phyloP scores from a whole-genome alignment of 495 filamentous ascomycete genomes.

The Tuber calosporum region DNA sequence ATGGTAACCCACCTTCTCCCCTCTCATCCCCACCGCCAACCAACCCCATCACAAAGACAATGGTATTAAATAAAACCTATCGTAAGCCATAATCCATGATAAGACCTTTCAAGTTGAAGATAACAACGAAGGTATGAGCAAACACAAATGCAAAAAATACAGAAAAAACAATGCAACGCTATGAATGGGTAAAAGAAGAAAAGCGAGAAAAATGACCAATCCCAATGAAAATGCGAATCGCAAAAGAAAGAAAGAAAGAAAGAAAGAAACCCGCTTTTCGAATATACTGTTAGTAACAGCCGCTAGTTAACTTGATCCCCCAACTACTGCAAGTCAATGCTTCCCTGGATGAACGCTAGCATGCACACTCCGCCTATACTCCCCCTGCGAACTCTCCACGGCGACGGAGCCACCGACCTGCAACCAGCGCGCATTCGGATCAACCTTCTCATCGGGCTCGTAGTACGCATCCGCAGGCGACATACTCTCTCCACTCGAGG shows the following conservation, averaged over 20 bases:
- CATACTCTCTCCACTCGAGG: slow-evolving; percentile 4
- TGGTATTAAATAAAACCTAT: neutral
- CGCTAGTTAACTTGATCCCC: slow-evolving; percentile 7
- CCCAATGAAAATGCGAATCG: slow-evolving; percentile 4
- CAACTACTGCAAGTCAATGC: neutral
- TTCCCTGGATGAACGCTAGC: slow-evolving; percentile 14
- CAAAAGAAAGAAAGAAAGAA: slow-evolving; percentile 1
- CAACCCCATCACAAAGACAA: neutral
- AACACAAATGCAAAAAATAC: slow-evolving; percentile 7
- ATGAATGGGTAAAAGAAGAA: slow-evolving; percentile 12
- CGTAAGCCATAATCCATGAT: neutral
- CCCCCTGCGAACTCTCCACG: slow-evolving; percentile 9
- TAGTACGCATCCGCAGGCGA: slow-evolving; percentile 16
- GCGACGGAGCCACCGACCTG: slow-evolving; percentile 18
- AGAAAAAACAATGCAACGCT: slow-evolving; percentile 9
- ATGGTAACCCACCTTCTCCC: neutral
- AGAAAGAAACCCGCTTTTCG: slow-evolving; percentile 8
- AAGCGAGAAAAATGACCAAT: slow-evolving; percentile 9
- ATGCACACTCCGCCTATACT: slow-evolving; percentile 24
- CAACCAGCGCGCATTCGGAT: slow-evolving; percentile 26
- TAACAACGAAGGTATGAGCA: neutral
- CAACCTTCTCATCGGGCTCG: slow-evolving; percentile 10
- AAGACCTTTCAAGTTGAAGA: neutral
- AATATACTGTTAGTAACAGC: slow-evolving; percentile 7
- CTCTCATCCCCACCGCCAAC: neutral